These are phyloP conservation scores for Cryphonectria parasitica DNA, from an alignment of 2,329 filamentous ascomycete genomes.

Conservation along the genomic window DNA sequence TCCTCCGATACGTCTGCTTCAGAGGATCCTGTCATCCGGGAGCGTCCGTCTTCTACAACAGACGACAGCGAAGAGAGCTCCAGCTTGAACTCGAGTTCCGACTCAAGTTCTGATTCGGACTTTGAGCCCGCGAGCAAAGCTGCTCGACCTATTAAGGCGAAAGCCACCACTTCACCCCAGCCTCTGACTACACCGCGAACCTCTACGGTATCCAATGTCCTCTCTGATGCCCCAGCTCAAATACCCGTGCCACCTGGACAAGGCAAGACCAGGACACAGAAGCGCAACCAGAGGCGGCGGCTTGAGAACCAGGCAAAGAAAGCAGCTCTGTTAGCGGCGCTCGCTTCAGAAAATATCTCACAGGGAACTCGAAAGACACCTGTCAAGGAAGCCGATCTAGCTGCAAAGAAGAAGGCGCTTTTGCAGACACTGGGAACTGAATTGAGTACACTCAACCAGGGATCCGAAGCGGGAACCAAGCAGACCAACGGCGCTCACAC, in stretches of 20 bases:
- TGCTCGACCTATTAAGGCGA: slow-evolving; percentile 31
- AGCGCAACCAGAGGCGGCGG: slow-evolving; percentile 56
- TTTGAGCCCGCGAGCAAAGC: slow-evolving; percentile 36
- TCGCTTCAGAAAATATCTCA: slow-evolving; percentile 5
- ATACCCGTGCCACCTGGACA: slow-evolving; percentile 33
- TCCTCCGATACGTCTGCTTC: slow-evolving; percentile 5
- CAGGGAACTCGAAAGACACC: slow-evolving; percentile 13
- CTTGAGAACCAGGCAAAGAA: slow-evolving; percentile 31
- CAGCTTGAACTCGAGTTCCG: slow-evolving; percentile 31
- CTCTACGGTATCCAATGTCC: background rate
- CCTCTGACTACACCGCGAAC: background rate
- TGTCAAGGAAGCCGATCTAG: slow-evolving; percentile 35
- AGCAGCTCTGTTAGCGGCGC: slow-evolving; percentile 11
- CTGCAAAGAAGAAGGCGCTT: slow-evolving; percentile 47
- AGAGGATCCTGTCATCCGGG: background rate
- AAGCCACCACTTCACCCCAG: background rate
- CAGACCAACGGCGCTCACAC: background rate
- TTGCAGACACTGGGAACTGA: slow-evolving; percentile 32
- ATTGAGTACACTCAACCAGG: slow-evolving; percentile 4
- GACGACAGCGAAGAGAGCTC: slow-evolving; percentile 21
- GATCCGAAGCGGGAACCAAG: slow-evolving; percentile 20
- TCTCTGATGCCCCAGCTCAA: background rate
- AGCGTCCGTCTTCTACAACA: slow-evolving; percentile 8
- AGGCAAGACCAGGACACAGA: slow-evolving; percentile 49
- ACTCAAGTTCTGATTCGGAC: slow-evolving; percentile 43